Conservation (phyloP, 2,329 filamentous ascomycete genomes). For the Hymenoscyphus linearis region DNA sequence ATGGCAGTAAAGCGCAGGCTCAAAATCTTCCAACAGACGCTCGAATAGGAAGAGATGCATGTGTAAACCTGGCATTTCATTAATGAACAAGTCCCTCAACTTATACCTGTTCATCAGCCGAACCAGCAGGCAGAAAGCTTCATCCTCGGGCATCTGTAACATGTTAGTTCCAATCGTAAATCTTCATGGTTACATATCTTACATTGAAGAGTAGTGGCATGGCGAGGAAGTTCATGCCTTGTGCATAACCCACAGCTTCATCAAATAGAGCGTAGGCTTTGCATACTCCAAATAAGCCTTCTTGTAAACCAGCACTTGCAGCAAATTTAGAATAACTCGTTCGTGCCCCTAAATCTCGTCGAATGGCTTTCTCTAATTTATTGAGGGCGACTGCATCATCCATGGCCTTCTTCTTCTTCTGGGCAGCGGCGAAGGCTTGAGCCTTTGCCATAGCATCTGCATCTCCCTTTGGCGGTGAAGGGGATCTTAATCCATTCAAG, state of each 20-base stretch:
- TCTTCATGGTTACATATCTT: conserved; percentile 32
- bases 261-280: conserved; percentile 97
- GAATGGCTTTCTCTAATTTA: conserved; percentile 88
- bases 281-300: conserved; percentile 90
- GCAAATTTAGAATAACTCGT: conserved; percentile 98
- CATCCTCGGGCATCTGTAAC: conserved; percentile 83
- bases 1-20: conserved; percentile 92
- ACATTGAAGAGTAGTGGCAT: conserved; percentile 96
- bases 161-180: conserved; percentile 19
- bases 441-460: conserved; percentile 60
- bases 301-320: conserved; percentile 83
- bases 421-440: conserved; percentile 57
- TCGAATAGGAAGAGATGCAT: conserved; percentile 94
- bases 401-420: conserved; percentile 73
- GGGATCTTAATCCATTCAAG: conserved; percentile 47
- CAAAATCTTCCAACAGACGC: conserved; percentile 84
- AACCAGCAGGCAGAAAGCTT: conserved; percentile 90
- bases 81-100: conserved; percentile 84
- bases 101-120: conserved; percentile 96
- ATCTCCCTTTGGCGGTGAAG: conserved; percentile 55
- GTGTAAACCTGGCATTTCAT: conserved; percentile 95
- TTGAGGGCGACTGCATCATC: conserved; percentile 68
- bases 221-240: conserved; percentile 97
- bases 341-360: conserved; percentile 81
- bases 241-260: conserved; percentile 89